These are phyloP conservation scores for Tremella fuciformis DNA, from an alignment of 768 basidiomycete species.

Conservation along the genomic window DNA sequence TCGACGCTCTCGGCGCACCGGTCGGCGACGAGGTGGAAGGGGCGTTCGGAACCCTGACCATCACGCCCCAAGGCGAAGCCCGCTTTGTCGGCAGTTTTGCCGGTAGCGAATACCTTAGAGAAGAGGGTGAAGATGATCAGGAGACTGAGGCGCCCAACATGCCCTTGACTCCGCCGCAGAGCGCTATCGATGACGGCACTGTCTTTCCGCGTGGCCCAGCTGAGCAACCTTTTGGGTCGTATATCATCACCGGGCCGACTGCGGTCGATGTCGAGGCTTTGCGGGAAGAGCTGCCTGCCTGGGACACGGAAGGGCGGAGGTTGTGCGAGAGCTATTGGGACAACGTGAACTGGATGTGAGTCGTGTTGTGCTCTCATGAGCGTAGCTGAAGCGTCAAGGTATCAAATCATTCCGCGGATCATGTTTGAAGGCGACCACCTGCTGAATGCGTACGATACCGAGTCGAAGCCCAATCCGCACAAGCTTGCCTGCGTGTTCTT, in stretches of 20 bases:
- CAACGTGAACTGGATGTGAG: slow-evolving; percentile 52
- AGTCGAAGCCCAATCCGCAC: slow-evolving; percentile 36
- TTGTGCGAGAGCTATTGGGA: slow-evolving; percentile 48
- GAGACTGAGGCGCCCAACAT: not conserved
- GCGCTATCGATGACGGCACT: not conserved
- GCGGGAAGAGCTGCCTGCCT: slow-evolving; percentile 39
- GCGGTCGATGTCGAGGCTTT: slow-evolving; percentile 28
- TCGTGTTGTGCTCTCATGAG: not conserved
- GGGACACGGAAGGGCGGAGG: slow-evolving; percentile 39
- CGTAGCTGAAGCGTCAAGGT: slow-evolving; percentile 23
- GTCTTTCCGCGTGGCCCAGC: not conserved
- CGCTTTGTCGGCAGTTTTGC: slow-evolving; percentile 46
- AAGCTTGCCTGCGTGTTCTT: slow-evolving; percentile 51
- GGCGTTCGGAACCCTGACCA: slow-evolving; percentile 47
- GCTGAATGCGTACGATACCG: slow-evolving; percentile 37
- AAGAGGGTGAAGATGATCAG: slow-evolving; percentile 9
- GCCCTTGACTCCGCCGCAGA: not conserved
- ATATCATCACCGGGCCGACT: not conserved
- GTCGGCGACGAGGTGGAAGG: slow-evolving; percentile 28
- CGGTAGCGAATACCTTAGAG: slow-evolving; percentile 42
- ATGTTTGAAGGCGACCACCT: slow-evolving; percentile 48
- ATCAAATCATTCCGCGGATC: slow-evolving; percentile 34
- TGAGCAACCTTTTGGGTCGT: not conserved
- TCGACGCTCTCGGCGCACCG: not conserved
- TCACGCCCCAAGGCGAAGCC: slow-evolving; percentile 41